Base-by-base conservation (phyloP, 2,329 filamentous ascomycete genomes). In the Beauveria sp. region DNA sequence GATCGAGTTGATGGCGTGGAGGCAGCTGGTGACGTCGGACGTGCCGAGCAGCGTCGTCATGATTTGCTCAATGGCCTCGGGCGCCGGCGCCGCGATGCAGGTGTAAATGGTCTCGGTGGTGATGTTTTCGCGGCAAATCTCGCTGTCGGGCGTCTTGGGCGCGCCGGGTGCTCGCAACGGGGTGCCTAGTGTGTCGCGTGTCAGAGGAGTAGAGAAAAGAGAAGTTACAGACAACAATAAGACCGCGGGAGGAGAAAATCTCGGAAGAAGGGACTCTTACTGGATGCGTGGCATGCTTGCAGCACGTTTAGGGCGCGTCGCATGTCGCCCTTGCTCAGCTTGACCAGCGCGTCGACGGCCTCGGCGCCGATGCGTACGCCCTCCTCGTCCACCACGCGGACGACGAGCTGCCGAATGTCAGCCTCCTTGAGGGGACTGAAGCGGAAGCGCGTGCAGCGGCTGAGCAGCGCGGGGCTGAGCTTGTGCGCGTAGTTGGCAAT, bases 401-500 rank as follows among this genome's bases (percentile, higher is more conserved):
- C 91, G 8, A 99, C 92, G 59, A 98, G 75, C 1, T 84, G 81
- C 56, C 91, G 81, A 64, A 99, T 97, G 72, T 98, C 95, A 7
- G 75, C 79, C 69, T 96, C 90, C 73, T 96, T 96, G 61, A 99
- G 79, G 12, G 95, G 95, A 67, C 91, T 96, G 76, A 99, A 99
- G 38, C 95, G 83, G 75, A 99, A 99, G 43, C 95, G 82, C 10
- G 95, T 99, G 76, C 95, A 99, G 69, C 95, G 83, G 54, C 93
- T 98, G 59, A 99, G 80, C 49, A 99, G 80, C 0, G 95, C 95
- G 0, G 95, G 93, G 14, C 91, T 96, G 45, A 99, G 86, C 76
- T 99, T 99, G 79, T 99, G 95, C 34, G 95, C 95, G 76, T 99
- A 99, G 77, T 99, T 99, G 68, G 95, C 95, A 68, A 99, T 98